Evolutionary conservation across 768 basidiomycete genomes (phyloP), one percentile per base, ranked within the genome.

Genomic region (Boletellus ananiceps): DNA sequence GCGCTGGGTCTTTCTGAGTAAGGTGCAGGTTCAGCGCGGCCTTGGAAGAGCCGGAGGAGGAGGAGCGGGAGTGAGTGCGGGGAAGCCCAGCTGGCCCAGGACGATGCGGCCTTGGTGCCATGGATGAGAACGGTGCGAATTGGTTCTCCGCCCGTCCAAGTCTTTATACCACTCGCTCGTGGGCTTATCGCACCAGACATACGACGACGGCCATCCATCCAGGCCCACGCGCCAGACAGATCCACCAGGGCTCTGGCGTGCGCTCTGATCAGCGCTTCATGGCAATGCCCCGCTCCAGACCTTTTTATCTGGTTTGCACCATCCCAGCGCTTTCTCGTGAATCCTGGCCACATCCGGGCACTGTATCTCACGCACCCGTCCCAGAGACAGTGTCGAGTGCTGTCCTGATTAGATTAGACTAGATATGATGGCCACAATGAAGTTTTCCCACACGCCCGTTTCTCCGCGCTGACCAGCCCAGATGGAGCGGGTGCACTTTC

Each of bases 401-500:
- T 5, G 23, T 25, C 23, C 23, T 25, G 40, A 62, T 61, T 53
- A 56, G 60, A 62, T 62, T 45, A 52, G 49, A 51, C 27, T 39
- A 21, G 35, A 36, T 8, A 5, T 16, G n/a, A 36, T 15, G 5
- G 35, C n/a, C n/a, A 36, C 15, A 4, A 25, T 36, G n/a, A 2
- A 12, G 4, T 7, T 21, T 29, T 32, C 45, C 25, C 19, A 37
- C 32, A 11, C 18, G 8, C 36, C 16, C 18, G 9, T 21, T 23
- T 23, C 39, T 40, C 40, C 7, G 29, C 39, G 15, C n/a, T 18
- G 9, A 25, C 39, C 14, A 21, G n/a, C 40, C 57, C 69, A 19
- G 52, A 94, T 97, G 93, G 93, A 97, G 77, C 80, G 90, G 56
- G 93, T 95, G 0, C 88, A 95, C 51, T 94, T 86, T 60, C 84